Conservation (phyloP, 2,329 filamentous ascomycete genomes). For the Calonectria fujianensis region DNA sequence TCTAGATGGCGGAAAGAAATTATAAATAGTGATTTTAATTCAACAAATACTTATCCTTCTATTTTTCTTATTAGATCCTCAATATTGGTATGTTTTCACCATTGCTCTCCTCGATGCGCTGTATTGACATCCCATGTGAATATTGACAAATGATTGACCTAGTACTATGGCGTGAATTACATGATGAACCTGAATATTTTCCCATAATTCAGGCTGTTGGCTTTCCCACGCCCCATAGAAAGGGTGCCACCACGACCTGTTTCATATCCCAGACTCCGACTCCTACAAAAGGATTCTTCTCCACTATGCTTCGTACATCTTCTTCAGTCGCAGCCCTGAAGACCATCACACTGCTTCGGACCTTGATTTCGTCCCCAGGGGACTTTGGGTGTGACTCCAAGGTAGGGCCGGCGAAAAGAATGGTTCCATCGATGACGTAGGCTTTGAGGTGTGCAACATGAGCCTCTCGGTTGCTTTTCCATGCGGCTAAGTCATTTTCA, state of each 20-base stretch:
- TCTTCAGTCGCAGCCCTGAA: not conserved
- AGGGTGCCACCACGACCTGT: not conserved
- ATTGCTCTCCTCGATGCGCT: no score
- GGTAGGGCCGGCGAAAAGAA: not conserved
- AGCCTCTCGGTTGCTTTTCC: not conserved
- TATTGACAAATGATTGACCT: not conserved
- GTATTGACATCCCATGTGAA: no score
- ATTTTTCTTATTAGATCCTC: not conserved
- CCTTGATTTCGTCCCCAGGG: not conserved
- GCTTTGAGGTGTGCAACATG: conserved; percentile 4
- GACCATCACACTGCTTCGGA: not conserved
- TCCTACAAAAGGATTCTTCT: conserved; percentile 1
- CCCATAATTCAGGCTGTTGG: not conserved
- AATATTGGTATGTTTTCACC: no score
- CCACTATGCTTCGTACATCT: not conserved
- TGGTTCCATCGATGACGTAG: not conserved
- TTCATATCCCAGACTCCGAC: not conserved
- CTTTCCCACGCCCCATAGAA: not conserved
- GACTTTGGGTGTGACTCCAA: not conserved
- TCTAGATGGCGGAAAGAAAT: not conserved
- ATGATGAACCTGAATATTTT: not conserved
- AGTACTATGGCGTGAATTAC: not conserved
- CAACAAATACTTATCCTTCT: not conserved
- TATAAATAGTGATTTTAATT: not conserved
- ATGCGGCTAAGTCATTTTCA: not conserved